Base-by-base conservation (phyloP, 768 basidiomycete genomes). In the Leccinum incarnatum region DNA sequence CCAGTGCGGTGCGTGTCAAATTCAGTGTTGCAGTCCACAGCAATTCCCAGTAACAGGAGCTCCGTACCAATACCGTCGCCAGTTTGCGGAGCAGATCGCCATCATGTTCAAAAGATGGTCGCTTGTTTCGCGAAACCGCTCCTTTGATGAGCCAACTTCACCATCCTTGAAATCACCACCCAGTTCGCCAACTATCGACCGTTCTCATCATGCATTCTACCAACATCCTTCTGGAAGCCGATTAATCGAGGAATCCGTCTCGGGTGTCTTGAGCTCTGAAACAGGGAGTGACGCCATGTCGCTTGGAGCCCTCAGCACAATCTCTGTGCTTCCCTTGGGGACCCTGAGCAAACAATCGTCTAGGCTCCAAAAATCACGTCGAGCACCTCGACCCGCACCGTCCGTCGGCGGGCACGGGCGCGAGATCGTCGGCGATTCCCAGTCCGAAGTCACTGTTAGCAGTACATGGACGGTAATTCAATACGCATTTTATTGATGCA, bases 231-330 rank as follows among this genome's bases (percentile, higher is more conserved):
- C 65, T 12, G 72, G 70, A 17, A 72, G 71, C 58, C 67, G 69
- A 23, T 74, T 72, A 53, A 65, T 55, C 23, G 71, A 72, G 17
- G 68, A 64, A 0, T 34, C 60, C 2, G 55, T 65, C 19, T 72
- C 71, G 2, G 71, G 58, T 0, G 54, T 73, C 47, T 51, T 68
- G 37, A 69, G 60, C 7, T 72, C 70, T 11, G 71, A 72, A 37
- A 56, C 62, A 1, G 70, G 62, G n/a, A 72, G 68, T 30, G 62
- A 66, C 17, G 45, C 53, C n/a, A 32, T 47, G 5, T 62, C 67
- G 0, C 40, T 60, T 3, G 54, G 50, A 17, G 34, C n/a, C 17
- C 21, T 34, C 4, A 66, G 57, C 50, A 21, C 48, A 21, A 30
- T 48, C 4, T 61, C 50, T 14, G 11, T 53, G 2, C 47, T 51